Conservation (phyloP, 352 stramenopile species). For the Globisporangium megalacanthum region DNA sequence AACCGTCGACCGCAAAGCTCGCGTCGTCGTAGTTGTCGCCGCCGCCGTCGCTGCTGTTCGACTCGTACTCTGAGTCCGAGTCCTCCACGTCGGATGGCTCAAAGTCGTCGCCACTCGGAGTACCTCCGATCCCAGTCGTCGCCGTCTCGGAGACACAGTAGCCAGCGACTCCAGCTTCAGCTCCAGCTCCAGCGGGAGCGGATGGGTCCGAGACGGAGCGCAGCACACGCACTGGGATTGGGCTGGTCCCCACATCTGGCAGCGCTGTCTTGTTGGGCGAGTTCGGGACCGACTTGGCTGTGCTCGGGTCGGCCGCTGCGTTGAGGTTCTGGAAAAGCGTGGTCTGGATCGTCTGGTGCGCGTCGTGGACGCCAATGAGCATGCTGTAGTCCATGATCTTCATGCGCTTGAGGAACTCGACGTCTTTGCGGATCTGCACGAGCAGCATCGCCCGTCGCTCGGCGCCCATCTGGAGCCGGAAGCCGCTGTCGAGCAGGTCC, state of each 20-base stretch:
- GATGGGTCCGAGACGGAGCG: constrained; percentile 25
- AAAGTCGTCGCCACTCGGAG: constrained; percentile 18
- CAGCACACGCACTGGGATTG: constrained; percentile 17
- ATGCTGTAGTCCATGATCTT: constrained; percentile 96
- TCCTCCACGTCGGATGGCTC: constrained; percentile 24
- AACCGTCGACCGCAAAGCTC: constrained; percentile 12
- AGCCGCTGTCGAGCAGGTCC: constrained; percentile 82
- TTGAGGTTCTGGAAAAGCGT: constrained; percentile 34
- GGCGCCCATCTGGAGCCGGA: constrained; percentile 81
- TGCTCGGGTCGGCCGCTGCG: constrained; percentile 6
- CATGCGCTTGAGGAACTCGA: constrained; percentile 88
- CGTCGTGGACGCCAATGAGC: constrained; percentile 90
- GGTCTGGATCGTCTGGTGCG: constrained; percentile 44
- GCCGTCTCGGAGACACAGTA: constrained; percentile 4
- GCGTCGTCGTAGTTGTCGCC: constrained; percentile 1
- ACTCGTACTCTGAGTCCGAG: constrained; percentile 22
- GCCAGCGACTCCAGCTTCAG: neutral
- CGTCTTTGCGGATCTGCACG: constrained; percentile 84
- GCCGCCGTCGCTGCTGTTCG: constrained; percentile 33
- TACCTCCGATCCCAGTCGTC: constrained; percentile 8
- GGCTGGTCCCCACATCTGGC: neutral
- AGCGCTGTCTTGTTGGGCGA: constrained; percentile 21
- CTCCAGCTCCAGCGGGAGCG: neutral
- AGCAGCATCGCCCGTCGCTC: constrained; percentile 74
- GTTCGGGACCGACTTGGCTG: constrained; percentile 35